Evolutionary conservation across 176 grass and related monocot genomes (phyloP).

Genomic region (Cymbopogon citratus): DNA sequence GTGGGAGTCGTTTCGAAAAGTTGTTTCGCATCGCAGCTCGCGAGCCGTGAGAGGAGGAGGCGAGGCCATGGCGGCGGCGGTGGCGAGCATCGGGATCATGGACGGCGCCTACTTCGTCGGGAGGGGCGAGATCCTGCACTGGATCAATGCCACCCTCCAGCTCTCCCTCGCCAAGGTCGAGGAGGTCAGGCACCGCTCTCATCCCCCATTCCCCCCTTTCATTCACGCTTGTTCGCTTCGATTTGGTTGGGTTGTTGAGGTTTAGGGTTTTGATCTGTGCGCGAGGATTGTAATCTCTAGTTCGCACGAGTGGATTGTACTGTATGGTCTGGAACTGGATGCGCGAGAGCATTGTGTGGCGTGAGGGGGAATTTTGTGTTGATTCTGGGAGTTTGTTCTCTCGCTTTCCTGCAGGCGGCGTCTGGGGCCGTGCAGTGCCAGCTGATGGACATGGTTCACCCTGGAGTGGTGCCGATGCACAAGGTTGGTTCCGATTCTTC

Average conservation of each 20-base stretch:
- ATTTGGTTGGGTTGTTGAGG: background rate
- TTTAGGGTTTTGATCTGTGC: background rate
- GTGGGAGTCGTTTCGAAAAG: slow-evolving; percentile 41
- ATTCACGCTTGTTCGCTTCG: background rate
- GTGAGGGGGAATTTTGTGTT: background rate
- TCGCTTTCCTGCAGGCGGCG: slow-evolving; percentile 49
- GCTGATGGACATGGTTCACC: slow-evolving; percentile 88
- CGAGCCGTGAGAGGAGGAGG: background rate
- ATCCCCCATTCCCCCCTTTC: background rate
- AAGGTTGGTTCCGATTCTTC: slow-evolving; percentile 40
- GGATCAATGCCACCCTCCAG: slow-evolving; percentile 90
- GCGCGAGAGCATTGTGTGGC: background rate
- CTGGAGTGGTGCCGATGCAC: slow-evolving; percentile 85
- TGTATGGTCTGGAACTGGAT: background rate
- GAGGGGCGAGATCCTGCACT: slow-evolving; percentile 81
- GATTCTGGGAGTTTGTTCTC: background rate
- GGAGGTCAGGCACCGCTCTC: slow-evolving; percentile 44
- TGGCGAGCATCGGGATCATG: slow-evolving; percentile 80
- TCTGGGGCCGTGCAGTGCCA: slow-evolving; percentile 92
- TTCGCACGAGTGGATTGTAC: background rate
- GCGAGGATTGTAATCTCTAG: background rate
- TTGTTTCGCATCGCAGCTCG: slow-evolving; percentile 9
- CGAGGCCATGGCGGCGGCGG: slow-evolving; percentile 31
- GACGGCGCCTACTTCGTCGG: slow-evolving; percentile 94
- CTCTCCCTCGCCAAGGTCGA: slow-evolving; percentile 78